Conservation (phyloP, 305 asterid genomes). For the Andrographis paniculata region DNA sequence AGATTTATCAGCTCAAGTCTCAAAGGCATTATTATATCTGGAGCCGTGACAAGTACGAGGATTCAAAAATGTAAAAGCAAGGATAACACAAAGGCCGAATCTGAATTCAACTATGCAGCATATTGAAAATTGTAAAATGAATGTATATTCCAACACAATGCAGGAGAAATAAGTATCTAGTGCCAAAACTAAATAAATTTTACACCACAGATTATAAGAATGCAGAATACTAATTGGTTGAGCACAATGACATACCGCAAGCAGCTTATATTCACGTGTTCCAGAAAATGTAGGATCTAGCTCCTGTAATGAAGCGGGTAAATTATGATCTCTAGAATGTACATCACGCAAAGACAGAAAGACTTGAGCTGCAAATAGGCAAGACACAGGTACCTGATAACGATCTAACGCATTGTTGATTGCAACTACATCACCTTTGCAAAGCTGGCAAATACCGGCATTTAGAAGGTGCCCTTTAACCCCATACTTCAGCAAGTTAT, state of each 20-base stretch:
- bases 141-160: neutral
- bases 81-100: conserved; percentile 5
- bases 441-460: conserved; percentile 83
- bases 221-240: conserved; percentile 6
- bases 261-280: conserved; percentile 51
- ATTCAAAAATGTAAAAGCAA: conserved; percentile 12
- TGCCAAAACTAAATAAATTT: neutral
- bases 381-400: conserved; percentile 42
- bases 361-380: conserved; percentile 14
- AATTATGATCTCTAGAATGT: conserved; percentile 9
- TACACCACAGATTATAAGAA: too few relatives aligned
- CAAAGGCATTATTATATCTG: neutral
- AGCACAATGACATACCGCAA: conserved; percentile 34
- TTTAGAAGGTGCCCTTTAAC: conserved; percentile 84
- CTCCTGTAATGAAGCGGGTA: conserved; percentile 27
- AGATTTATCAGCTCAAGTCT: conserved; percentile 3
- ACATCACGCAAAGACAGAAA: conserved; percentile 16
- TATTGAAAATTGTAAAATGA: neutral
- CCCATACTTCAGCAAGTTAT: conserved; percentile 73
- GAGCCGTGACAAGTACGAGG: conserved; percentile 4
- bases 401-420: conserved; percentile 66
- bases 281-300: conserved; percentile 62
- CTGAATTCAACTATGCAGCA: neutral
- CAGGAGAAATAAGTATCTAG: neutral
- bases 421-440: conserved; percentile 66